Evolutionary conservation across 176 grass and related monocot genomes (phyloP), one percentile per base, ranked within the genome.

Genomic region (Oryza australiensis): DNA sequence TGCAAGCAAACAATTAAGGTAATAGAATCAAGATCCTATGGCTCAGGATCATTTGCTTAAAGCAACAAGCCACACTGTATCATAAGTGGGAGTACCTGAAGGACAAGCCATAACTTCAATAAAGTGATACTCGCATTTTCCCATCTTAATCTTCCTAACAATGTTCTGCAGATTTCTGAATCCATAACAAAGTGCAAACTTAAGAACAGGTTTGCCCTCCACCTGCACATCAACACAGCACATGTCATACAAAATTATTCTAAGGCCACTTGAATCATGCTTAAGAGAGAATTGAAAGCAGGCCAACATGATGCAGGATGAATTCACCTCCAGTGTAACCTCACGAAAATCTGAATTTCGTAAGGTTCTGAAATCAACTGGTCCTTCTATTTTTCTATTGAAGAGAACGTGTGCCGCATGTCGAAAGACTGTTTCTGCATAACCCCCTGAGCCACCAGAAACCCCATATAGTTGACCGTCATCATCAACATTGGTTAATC

Each of bases 71-170:
- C 37, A 75, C 53, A 46, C 22, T 62, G n/a, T 78, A 20, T 27
- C 26, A 73, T 13, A 72, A 67, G 49, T 59, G 9, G 28, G 42
- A 34, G 2, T 94, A 98, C 96, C 96, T 93, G 96, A 91, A 82
- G 96, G 96, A 34, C 96, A 98, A 11, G 96, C 96, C 96, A 98
- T 98, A 81, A 98, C 90, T 98, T 98, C 96, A 79, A 98, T 69
- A 38, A 91, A 98, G 37, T 98, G 90, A 73, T 98, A 98, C 62
- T 98, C 96, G 27, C 94, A 94, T 88, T 91, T 98, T 73, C 96
- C 89, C 63, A 87, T 98, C 74, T 95, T 98, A 87, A 95, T 89
- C 80, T 94, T 99, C 69, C 90, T 92, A 81, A 99, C 93, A 75
- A 99, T 72, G 66, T 95, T 99, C 83, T 95, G 92, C 66, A 99